These are phyloP conservation scores for Closterium sp. DNA, from an alignment of 139 green algal species.

Conservation along the genomic window DNA sequence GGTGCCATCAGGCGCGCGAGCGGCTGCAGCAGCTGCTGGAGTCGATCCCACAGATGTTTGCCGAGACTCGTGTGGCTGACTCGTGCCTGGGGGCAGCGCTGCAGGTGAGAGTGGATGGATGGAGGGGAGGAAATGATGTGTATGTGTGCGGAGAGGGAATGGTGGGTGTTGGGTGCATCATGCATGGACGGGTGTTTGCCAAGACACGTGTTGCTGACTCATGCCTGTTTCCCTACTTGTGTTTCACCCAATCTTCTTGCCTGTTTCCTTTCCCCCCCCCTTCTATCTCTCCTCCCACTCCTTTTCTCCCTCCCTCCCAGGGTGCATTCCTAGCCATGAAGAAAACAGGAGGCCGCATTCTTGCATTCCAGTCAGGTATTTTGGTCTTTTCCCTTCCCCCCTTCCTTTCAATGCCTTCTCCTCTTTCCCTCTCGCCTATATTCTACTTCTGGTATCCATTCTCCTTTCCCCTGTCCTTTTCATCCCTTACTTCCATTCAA, in stretches of 20 bases:
- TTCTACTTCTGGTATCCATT: not conserved
- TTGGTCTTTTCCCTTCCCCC: not conserved
- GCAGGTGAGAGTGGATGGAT: not conserved
- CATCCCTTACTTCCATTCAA: not conserved
- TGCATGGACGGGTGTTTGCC: no score
- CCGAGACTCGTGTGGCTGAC: slow-evolving; percentile 63
- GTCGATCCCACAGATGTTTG: slow-evolving; percentile 74
- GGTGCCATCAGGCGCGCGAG: slow-evolving; percentile 29
- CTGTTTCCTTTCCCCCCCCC: not conserved
- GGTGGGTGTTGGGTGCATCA: no score
- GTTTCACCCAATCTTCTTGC: not conserved
- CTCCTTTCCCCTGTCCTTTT: not conserved
- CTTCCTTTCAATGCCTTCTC: not conserved
- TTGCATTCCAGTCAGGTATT: slow-evolving; percentile 73
- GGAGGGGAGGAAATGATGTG: not conserved
- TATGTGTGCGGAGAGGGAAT: not conserved
- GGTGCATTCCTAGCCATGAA: slow-evolving; percentile 82
- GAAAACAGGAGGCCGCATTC: slow-evolving; percentile 84
- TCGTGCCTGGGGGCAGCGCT: slow-evolving; percentile 62
- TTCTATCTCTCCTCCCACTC: not conserved
- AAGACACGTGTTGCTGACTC: no score
- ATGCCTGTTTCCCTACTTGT: not conserved
- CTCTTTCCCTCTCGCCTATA: not conserved
- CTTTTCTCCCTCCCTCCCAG: slow-evolving; percentile 23
- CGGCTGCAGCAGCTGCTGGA: slow-evolving; percentile 81